Evolutionary conservation across 768 basidiomycete species (phyloP).

Genomic region (Termitomyces sp.): DNA sequence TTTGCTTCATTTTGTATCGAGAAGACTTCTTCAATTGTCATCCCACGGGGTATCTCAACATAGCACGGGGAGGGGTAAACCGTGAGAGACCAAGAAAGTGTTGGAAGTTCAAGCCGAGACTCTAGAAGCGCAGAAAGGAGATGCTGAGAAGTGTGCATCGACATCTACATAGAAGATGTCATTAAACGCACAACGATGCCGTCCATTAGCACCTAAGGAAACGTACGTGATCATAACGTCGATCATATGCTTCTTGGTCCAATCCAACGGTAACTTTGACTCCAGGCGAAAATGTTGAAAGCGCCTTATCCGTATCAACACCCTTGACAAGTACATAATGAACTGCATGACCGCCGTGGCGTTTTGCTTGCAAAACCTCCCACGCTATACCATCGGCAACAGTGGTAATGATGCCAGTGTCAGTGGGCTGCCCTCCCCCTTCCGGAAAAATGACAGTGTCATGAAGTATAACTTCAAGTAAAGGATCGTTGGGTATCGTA

Average conservation of each 20-base stretch:
- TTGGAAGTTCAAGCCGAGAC: slow-evolving; percentile 52
- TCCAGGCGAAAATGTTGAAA: slow-evolving; percentile 45
- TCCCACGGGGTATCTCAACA: slow-evolving; percentile 67
- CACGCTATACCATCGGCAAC: slow-evolving; percentile 39
- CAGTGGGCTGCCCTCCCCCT: slow-evolving; percentile 77
- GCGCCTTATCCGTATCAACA: slow-evolving; percentile 34
- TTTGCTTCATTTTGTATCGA: slow-evolving; percentile 62
- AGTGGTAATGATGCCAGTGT: slow-evolving; percentile 53
- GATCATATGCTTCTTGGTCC: slow-evolving; percentile 52
- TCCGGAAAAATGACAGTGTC: slow-evolving; percentile 82
- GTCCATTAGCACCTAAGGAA: neutral
- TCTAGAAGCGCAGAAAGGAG: slow-evolving; percentile 79
- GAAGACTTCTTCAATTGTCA: slow-evolving; percentile 57
- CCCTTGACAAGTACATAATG: slow-evolving; percentile 55
- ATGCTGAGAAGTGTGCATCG: slow-evolving; percentile 82
- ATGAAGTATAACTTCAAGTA: slow-evolving; percentile 63
- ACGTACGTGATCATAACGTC: slow-evolving; percentile 71
- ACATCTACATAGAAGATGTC: slow-evolving; percentile 44
- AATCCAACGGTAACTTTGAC: slow-evolving; percentile 46
- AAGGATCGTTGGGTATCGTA: slow-evolving; percentile 33
- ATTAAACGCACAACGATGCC: neutral
- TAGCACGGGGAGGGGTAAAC: slow-evolving; percentile 64
- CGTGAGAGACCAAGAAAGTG: slow-evolving; percentile 80
- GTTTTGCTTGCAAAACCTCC: slow-evolving; percentile 60
- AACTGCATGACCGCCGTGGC: slow-evolving; percentile 68